A percentile compares a stretch with the other conserved stretches of the same genome.
phyloP scores from a whole-genome alignment of 768 basidiomycete species.

The Suillus subaureus region DNA sequence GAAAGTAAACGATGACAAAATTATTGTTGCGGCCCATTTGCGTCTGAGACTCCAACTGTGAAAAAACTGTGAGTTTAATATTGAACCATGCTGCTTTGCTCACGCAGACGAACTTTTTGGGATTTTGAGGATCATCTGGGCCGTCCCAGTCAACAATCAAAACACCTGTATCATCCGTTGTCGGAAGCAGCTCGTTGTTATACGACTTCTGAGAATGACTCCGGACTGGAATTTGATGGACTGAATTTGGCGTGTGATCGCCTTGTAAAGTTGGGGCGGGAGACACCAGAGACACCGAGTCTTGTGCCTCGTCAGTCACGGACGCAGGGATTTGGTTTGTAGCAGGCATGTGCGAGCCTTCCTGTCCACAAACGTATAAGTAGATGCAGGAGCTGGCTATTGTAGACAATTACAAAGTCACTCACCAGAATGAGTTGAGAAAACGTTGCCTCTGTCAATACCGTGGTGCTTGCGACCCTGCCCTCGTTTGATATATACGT shows the following conservation, averaged over 20 bases:
- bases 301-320: not conserved
- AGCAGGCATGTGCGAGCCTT: not conserved
- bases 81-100: not conserved
- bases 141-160: not conserved
- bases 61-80: not conserved
- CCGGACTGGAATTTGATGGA: not conserved
- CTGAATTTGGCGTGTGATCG: not conserved
- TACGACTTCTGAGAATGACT: not conserved
- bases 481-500: no score
- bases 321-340: not conserved
- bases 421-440: no score
- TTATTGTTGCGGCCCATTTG: conserved; percentile 67
- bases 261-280: not conserved
- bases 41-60: conserved; percentile 51
- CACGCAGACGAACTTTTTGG: not conserved
- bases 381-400: not conserved
- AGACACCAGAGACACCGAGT: no score
- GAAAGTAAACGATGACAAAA: conserved; percentile 69
- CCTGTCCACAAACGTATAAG: not conserved
- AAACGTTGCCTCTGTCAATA: no score
- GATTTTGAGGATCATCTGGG: not conserved
- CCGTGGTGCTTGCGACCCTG: no score
- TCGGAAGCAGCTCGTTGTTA: not conserved
- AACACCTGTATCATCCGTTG: not conserved
- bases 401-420: not conserved